Evolutionary conservation across 768 basidiomycete genomes (phyloP), one percentile per base, ranked within the genome.

Genomic region (Amanita muscaria): DNA sequence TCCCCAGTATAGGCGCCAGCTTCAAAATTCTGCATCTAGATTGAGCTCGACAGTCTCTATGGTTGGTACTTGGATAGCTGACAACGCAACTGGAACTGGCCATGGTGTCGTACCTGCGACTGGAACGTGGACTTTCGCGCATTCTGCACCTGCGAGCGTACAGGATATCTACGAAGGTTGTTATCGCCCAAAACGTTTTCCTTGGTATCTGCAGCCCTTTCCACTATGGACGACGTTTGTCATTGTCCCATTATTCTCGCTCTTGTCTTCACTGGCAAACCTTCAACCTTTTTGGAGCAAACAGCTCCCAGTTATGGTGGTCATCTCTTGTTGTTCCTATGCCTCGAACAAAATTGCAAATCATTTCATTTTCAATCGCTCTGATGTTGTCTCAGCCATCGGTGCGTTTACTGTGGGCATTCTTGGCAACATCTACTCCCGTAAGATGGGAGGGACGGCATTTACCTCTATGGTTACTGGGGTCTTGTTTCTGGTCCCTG

Each of bases 391-490:
- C 14, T 86, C 84, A 43, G 83, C 85, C 8, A 86, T 90, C 54
- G 88, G 88, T 1, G 86, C 88, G 14, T 88, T 88, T 51, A 83
- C 80, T 1, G 80, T 87, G 15, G 86, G 87, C 16, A 50, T 88
- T 22, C 64, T 88, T 15, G 88, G 87, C 3, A 89, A 89, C 54
- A 61, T 83, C 1, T 89, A 89, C 60, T 89, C 88, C 31, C 72
- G 88, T 36, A 77, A 76, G 57, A 81, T 86, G 74, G 76, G 83
- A 6, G 88, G 88, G 6, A 90, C 88, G 3, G 88, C 88, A 15
- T 91, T 91, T 62, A 88, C 88, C 8, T 80, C 80, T 2, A 92
- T 92, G 89, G 86, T 90, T 31, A 85, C 88, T 19, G 88, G 88
- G 30, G 87, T 92, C 4, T 60, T 89, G 50, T 88, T 92, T 62